phyloP scores from a whole-genome alignment of 1,284 basidiomycete species.

The Cryptococcus floricola region DNA sequence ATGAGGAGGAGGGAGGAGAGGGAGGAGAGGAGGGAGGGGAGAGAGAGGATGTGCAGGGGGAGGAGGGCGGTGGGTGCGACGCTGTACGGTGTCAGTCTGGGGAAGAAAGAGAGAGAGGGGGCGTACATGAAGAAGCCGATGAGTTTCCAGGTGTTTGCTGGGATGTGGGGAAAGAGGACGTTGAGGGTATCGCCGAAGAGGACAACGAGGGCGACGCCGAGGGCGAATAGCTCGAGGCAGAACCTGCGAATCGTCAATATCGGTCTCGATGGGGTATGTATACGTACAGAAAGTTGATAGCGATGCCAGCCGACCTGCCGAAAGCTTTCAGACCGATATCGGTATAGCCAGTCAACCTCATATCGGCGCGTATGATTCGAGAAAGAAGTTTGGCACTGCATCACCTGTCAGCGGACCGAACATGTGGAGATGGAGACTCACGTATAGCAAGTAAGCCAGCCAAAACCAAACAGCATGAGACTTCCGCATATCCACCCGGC shows the following conservation, averaged over 20 bases:
- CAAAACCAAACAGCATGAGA: conserved; percentile 69
- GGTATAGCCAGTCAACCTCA: conserved; percentile 71
- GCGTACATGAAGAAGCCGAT: conserved; percentile 65
- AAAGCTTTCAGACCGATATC: conserved; percentile 86
- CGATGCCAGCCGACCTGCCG: conserved; percentile 61
- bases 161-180: conserved; percentile 63
- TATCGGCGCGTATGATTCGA: conserved; percentile 65
- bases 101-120: background rate
- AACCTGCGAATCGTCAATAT: conserved; percentile 57
- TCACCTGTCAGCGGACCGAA: background rate
- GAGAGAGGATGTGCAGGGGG: conserved; percentile 76
- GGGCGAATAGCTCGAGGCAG: conserved; percentile 75
- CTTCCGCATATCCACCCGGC: conserved; percentile 80
- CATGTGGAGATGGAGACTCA: conserved; percentile 49
- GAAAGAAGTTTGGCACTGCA: conserved; percentile 78
- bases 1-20: conserved; percentile 73
- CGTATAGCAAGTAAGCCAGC: conserved; percentile 81
- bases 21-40: conserved; percentile 79
- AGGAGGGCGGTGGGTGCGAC: conserved; percentile 78
- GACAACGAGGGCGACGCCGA: conserved; percentile 76
- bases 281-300: conserved; percentile 41
- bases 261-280: background rate
- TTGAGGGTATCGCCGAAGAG: conserved; percentile 81
- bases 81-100: conserved; percentile 45
- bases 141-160: conserved; percentile 69